Evolutionary conservation across 371 early-diverging fungal species (phyloP), one percentile per base, ranked within the genome.

Genomic region (Rhizomucor miehei): DNA sequence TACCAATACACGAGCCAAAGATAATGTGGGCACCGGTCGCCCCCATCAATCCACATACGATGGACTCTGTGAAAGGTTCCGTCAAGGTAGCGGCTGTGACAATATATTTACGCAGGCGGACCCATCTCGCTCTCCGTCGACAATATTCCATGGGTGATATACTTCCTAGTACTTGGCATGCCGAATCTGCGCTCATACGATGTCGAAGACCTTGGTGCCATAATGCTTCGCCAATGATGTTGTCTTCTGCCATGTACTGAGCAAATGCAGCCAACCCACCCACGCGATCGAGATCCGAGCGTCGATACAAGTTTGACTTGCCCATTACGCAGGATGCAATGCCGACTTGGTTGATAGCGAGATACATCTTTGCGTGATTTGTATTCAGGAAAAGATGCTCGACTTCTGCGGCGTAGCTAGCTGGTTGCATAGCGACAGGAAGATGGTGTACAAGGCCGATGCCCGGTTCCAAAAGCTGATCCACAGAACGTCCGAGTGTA

Each of bases 381-480:
- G 93, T 88, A 62, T 89, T 85, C 49, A 98, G 66, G 71, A 93
- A 97, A 12, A 87, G 75, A 51, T 81, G 77, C 57, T 98, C 98
- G 14, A 98, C 77, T 62, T 86, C 74, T 1, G 95, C 86, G 16
- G 94, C 94, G 56, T 90, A 82, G 20, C 81, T 81, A 16, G 71
- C 60, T 9, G 94, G 87, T 14, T 79, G 65, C 34, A 86, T 79
- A 39, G 91, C 94, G 49, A 90, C 80, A 0, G 93, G 91, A 13
- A 94, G 63, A 62, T 98, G 98, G 70, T 97, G 98, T 12, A 97
- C 91, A 6, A 97, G 80, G 2, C 96, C 98, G 24, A 95, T 87
- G 13, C 81, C 79, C n/a, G 89, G 90, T 40, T 79, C 60, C 51
- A 65, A 56, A 45, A 90, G 67, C 59, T 84, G 67, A 48, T 83